Conservation (phyloP, 306 rosid species). For the Quercus parvula region DNA sequence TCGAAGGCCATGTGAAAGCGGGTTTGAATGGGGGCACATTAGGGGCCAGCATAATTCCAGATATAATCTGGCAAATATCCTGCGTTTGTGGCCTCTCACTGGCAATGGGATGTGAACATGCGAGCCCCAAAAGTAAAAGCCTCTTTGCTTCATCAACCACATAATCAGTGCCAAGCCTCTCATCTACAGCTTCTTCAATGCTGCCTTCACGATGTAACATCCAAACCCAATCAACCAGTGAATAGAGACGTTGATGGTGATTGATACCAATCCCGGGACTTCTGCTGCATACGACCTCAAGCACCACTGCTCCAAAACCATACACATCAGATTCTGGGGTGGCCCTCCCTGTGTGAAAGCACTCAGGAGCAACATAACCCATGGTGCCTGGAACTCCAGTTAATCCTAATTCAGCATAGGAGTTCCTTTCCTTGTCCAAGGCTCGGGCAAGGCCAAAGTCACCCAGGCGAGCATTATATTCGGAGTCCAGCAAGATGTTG, state of each 20-base stretch:
- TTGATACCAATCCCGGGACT: constrained; percentile 25
- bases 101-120: constrained; percentile 45
- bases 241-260: constrained; percentile 7
- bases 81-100: constrained; percentile 42
- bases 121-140: constrained; percentile 47
- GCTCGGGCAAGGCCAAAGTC: constrained; percentile 57
- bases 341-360: constrained; percentile 55
- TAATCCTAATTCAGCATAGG: constrained; percentile 41
- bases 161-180: constrained; percentile 16
- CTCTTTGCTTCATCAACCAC: constrained; percentile 35
- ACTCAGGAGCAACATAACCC: constrained; percentile 57
- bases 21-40: constrained; percentile 48
- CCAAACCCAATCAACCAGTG: constrained; percentile 60
- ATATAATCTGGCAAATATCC: constrained; percentile 40
- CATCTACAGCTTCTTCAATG: constrained; percentile 37
- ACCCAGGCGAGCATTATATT: constrained; percentile 48
- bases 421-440: constrained; percentile 47
- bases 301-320: constrained; percentile 53
- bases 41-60: constrained; percentile 34
- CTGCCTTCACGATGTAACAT: constrained; percentile 35
- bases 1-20: constrained; percentile 45
- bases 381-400: constrained; percentile 44
- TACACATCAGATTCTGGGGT: constrained; percentile 52
- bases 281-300: constrained; percentile 41
- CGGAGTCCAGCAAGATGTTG: constrained; percentile 38